Base-by-base conservation (phyloP, 805 yeast genomes). In the Wickerhamomyces bisporus region DNA sequence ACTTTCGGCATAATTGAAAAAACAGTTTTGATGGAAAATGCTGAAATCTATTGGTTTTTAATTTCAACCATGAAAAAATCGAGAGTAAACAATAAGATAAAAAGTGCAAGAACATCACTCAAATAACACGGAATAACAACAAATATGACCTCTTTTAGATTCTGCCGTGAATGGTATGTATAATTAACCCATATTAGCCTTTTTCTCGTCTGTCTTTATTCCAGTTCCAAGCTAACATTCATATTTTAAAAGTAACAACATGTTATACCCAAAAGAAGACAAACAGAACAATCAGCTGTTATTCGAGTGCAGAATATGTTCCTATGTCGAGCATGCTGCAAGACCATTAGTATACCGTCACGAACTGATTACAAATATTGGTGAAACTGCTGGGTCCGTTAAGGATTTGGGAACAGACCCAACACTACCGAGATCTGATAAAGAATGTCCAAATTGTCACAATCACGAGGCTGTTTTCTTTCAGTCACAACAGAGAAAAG, bases 241-340 rank as follows among this genome's bases (percentile, higher is more conserved):
- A 21, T n/a, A 6, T 14, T 11, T n/a, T 3, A 13, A 12, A 33
- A 57, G 94, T 76, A 93, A 93, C 74, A 93, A 93, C 61, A 93
- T 93, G 98, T 75, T 93, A 65, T 93, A 93, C 61, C 98, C 98
- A 16, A 79, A 86, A 50, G 98, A 93, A 68, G 98, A 93, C 60
- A 86, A 83, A 56, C 86, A 81, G 41, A 70, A 76, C 48, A 62
- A 55, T 41, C 63, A 73, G 49, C 78, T 93, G 44, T 68, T 91
- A 42, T 93, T 86, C 60, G 89, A 94, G 42, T 93, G 98, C 65
- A 79, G 98, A 57, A 89, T 91, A 57, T 93, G 98, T 59, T 78
- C 86, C 36, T 91, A 91, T 62, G 86, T 94, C 5, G 98, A 93
- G 62, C 74, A 84, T 45, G 96, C 98, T 0, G 88, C 81, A 40